These are phyloP conservation scores for Limnanthes douglasii DNA, from an alignment of 345 rosid genomes.

Conservation along the genomic window DNA sequence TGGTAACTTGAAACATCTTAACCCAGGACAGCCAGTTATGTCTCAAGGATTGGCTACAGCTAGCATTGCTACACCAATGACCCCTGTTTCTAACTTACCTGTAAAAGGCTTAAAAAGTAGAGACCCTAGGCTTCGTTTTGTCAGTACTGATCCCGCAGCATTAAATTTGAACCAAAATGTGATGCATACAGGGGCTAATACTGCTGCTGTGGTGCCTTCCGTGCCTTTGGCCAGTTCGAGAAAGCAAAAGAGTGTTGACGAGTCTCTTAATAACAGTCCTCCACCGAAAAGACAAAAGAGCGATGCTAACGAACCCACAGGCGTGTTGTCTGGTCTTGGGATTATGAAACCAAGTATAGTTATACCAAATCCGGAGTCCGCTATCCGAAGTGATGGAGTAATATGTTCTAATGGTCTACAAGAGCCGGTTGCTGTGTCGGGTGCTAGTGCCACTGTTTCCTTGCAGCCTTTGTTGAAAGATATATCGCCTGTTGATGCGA, in stretches of 20 bases:
- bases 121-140: slow-evolving; percentile 84
- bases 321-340: slow-evolving; percentile 64
- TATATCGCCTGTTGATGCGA: slow-evolving; percentile 68
- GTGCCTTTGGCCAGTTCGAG: slow-evolving; percentile 26
- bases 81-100: slow-evolving; percentile 19
- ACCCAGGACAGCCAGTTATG: slow-evolving; percentile 14
- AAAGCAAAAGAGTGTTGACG: slow-evolving; percentile 52
- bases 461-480: slow-evolving; percentile 47
- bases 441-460: slow-evolving; percentile 16
- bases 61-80: slow-evolving; percentile 12
- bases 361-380: slow-evolving; percentile 22
- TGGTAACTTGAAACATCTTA: slow-evolving; percentile 9
- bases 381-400: slow-evolving; percentile 25
- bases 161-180: slow-evolving; percentile 19
- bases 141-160: slow-evolving; percentile 26
- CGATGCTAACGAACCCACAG: slow-evolving; percentile 22
- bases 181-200: slow-evolving; percentile 9
- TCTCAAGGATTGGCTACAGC: slow-evolving; percentile 15
- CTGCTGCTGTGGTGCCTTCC: slow-evolving; percentile 23
- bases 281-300: slow-evolving; percentile 42
- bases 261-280: slow-evolving; percentile 33
- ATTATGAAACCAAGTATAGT: slow-evolving; percentile 22
- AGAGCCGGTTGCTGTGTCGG: slow-evolving; percentile 11
- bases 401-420: slow-evolving; percentile 22
- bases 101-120: slow-evolving; percentile 53